Evolutionary conservation across 2,329 filamentous ascomycete genomes (phyloP).

Genomic region (Didymella pomorum): DNA sequence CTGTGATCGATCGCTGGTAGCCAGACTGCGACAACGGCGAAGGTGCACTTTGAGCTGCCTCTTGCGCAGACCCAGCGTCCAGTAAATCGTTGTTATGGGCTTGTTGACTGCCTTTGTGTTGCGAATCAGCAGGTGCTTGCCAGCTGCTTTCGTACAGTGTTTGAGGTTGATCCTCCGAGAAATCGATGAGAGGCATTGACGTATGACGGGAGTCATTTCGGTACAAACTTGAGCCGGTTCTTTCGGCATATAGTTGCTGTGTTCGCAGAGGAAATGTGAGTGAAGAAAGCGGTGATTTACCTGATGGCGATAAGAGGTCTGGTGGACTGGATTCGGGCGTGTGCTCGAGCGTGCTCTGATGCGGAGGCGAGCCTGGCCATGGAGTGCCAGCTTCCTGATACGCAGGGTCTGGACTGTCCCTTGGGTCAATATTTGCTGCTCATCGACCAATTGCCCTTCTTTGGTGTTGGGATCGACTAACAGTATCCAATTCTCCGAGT

Average conservation of each 20-base stretch:
- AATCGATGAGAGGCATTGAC: conserved; percentile 18
- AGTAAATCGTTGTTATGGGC: not conserved
- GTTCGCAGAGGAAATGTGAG: conserved; percentile 2
- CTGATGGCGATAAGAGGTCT: conserved; percentile 18
- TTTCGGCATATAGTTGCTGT: not conserved
- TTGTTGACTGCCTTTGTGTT: conserved; percentile 20
- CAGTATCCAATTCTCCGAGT: conserved; percentile 35
- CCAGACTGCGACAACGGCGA: conserved; percentile 1
- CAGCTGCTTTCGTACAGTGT: not conserved
- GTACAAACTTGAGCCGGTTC: not conserved
- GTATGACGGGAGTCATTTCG: not conserved
- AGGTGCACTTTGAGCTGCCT: not conserved
- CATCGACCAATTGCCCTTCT: conserved; percentile 30
- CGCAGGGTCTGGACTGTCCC: conserved; percentile 9
- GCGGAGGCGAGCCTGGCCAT: not conserved
- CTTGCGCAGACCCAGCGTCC: not conserved
- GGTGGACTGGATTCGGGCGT: not conserved
- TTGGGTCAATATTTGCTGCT: conserved; percentile 33
- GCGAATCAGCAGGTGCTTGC: conserved; percentile 24
- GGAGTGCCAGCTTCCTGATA: not conserved
- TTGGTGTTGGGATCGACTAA: conserved; percentile 16
- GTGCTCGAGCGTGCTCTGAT: not conserved
- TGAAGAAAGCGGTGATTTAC: conserved; percentile 29
- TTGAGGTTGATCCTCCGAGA: conserved; percentile 10
- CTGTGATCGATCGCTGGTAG: not conserved